Conservation (phyloP, 2,329 filamentous ascomycete species). For the Apiospora aurea region DNA sequence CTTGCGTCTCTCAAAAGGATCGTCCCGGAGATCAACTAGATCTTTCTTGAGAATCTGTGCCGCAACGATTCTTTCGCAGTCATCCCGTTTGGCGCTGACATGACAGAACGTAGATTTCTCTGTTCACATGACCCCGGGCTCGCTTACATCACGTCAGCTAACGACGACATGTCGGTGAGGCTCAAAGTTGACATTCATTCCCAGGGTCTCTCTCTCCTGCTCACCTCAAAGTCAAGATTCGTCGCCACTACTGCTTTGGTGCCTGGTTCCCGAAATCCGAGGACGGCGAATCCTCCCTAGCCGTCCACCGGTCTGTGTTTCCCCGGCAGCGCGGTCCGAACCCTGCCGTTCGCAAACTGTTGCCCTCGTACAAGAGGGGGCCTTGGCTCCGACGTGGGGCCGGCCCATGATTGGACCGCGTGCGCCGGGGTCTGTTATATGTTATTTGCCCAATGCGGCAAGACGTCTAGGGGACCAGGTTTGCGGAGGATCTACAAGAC, state of each 20-base stretch:
- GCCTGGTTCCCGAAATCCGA: not conserved
- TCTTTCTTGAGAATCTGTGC: not conserved
- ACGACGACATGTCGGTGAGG: constrained; percentile 8
- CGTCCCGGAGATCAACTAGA: not conserved
- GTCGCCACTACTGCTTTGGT: not conserved
- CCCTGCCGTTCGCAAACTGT: not conserved
- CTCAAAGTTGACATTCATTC: not conserved
- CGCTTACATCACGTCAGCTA: constrained; percentile 18
- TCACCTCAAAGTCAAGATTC: not conserved
- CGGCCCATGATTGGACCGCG: not conserved
- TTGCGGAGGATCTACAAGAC: not conserved
- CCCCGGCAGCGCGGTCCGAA: constrained; percentile 3
- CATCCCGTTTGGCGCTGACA: not conserved
- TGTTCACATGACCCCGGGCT: not conserved
- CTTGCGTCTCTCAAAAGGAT: not conserved
- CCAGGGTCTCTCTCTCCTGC: not conserved
- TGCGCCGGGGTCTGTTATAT: not conserved
- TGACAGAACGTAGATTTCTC: not conserved
- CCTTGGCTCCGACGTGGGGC: not conserved
- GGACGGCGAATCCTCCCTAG: not conserved
- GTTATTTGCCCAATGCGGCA: constrained; percentile 3
- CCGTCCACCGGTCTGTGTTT: not conserved
- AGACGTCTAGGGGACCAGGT: not conserved
- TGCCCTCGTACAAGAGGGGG: not conserved
- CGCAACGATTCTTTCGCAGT: not conserved